Evolutionary conservation across 495 filamentous ascomycete genomes (phyloP).

Genomic region (Penicillium lividum): DNA sequence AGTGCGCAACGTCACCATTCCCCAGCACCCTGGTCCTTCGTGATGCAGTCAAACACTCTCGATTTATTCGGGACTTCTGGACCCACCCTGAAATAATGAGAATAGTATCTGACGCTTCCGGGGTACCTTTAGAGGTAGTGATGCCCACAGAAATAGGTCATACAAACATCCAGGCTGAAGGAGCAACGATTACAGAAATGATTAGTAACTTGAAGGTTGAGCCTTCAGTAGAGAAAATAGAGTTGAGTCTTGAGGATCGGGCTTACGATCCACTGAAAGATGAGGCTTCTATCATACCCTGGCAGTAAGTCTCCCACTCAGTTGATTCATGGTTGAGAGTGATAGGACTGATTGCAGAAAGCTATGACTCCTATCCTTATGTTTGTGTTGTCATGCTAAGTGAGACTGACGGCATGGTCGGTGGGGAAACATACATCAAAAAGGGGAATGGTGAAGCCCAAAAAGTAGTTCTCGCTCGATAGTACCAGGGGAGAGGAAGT

Average conservation of each 20-base stretch:
- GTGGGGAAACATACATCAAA: constrained; percentile 38
- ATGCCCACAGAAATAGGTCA: constrained; percentile 39
- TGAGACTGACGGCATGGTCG: constrained; percentile 35
- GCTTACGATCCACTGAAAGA: constrained; percentile 24
- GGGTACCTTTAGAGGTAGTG: constrained; percentile 28
- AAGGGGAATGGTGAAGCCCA: constrained; percentile 28
- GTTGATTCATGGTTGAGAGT: neutral
- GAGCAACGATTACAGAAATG: constrained; percentile 23
- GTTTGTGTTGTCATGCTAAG: constrained; percentile 39
- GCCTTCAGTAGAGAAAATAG: constrained; percentile 15
- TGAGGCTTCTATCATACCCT: constrained; percentile 27
- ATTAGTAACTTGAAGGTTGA: constrained; percentile 23
- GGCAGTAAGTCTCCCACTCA: constrained; percentile 30
- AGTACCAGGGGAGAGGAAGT: neutral
- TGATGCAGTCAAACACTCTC: constrained; percentile 27
- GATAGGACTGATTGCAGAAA: neutral
- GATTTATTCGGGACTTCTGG: constrained; percentile 34
- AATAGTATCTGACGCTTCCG: constrained; percentile 27
- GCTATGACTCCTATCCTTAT: constrained; percentile 38
- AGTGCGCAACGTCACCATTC: constrained; percentile 20
- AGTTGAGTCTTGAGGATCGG: constrained; percentile 15
- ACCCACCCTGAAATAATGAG: constrained; percentile 30
- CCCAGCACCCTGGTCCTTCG: constrained; percentile 32
- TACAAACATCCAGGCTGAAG: constrained; percentile 35
- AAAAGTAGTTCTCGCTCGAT: constrained; percentile 18